Evolutionary conservation across 2,329 filamentous ascomycete species (phyloP).

Genomic region (Ophiostoma populinum): DNA sequence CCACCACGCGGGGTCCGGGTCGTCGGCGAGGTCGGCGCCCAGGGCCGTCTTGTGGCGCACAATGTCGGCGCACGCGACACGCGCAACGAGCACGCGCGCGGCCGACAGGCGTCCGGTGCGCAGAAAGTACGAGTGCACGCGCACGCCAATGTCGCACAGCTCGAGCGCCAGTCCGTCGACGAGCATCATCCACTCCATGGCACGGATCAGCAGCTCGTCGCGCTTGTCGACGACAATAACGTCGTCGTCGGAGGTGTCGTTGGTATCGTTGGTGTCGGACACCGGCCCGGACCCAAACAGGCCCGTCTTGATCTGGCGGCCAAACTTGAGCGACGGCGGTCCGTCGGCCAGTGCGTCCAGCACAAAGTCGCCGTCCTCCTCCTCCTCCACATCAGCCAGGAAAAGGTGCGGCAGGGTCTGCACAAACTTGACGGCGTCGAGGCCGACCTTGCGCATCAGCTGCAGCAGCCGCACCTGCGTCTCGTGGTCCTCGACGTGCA

Average conservation of each 20-base stretch:
- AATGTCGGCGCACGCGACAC: slow-evolving; percentile 32
- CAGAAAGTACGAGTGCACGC: slow-evolving; percentile 69
- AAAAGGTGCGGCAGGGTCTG: slow-evolving; percentile 43
- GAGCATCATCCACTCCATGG: slow-evolving; percentile 70
- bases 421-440: slow-evolving; percentile 60
- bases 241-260: slow-evolving; percentile 15
- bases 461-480: slow-evolving; percentile 52
- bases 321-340: slow-evolving; percentile 35
- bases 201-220: slow-evolving; percentile 56
- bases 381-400: slow-evolving; percentile 28
- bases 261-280: slow-evolving; percentile 19
- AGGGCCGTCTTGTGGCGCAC: slow-evolving; percentile 24
- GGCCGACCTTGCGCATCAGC: slow-evolving; percentile 56
- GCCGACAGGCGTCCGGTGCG: slow-evolving; percentile 43
- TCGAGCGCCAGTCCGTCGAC: slow-evolving; percentile 33
- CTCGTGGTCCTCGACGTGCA: slow-evolving; percentile 48
- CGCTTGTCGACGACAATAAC: slow-evolving; percentile 32
- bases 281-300: slow-evolving; percentile 51
- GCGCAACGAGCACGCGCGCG: slow-evolving; percentile 33
- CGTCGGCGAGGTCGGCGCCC: slow-evolving; percentile 15
- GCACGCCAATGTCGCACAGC: slow-evolving; percentile 32
- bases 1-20: slow-evolving; percentile 21
- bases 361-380: not conserved
- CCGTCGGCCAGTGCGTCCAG: slow-evolving; percentile 34
- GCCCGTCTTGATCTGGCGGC: slow-evolving; percentile 48